Evolutionary conservation across 148 eudicot species (phyloP).

Genomic region (Nepenthes gracilis): DNA sequence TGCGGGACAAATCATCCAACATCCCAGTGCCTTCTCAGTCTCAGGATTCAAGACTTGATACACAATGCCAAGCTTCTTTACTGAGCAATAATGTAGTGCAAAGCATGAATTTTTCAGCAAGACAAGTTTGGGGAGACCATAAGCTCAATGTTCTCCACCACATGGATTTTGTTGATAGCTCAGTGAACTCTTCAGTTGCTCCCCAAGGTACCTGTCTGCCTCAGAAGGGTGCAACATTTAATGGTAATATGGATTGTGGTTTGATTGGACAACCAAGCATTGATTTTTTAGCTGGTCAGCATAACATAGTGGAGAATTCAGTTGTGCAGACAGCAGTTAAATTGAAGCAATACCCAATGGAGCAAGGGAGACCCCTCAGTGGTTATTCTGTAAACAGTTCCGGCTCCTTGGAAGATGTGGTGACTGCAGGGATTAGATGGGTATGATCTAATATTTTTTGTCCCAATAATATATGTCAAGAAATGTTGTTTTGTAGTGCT

Average conservation of each 20-base stretch:
- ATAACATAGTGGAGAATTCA: conserved; percentile 15
- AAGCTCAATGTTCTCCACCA: conserved; percentile 13
- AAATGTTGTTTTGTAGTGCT: background rate
- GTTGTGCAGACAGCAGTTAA: conserved; percentile 11
- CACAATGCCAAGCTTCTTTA: conserved; percentile 21
- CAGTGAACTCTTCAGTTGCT: conserved; percentile 19
- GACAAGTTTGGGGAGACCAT: conserved; percentile 18
- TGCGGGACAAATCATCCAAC: conserved; percentile 8
- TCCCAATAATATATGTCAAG: background rate
- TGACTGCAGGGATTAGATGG: conserved; percentile 27
- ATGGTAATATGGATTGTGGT: conserved; percentile 12
- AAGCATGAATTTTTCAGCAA: conserved; percentile 13
- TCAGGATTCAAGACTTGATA: conserved; percentile 16
- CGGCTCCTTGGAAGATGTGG: conserved; percentile 58
- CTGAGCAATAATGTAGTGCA: conserved; percentile 12
- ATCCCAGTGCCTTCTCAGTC: background rate
- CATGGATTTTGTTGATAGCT: conserved; percentile 17
- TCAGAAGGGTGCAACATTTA: background rate
- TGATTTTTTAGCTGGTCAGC: conserved; percentile 18
- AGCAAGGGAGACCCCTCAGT: conserved; percentile 14
- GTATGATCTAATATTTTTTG: conserved; percentile 7
- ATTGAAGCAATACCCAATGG: conserved; percentile 15
- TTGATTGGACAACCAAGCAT: conserved; percentile 15
- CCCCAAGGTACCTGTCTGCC: conserved; percentile 14
- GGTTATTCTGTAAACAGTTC: conserved; percentile 16